Evolutionary conservation across 139 green algal species (phyloP), one percentile per base, ranked within the genome.

Genomic region (Tetradesmus obliquus): DNA sequence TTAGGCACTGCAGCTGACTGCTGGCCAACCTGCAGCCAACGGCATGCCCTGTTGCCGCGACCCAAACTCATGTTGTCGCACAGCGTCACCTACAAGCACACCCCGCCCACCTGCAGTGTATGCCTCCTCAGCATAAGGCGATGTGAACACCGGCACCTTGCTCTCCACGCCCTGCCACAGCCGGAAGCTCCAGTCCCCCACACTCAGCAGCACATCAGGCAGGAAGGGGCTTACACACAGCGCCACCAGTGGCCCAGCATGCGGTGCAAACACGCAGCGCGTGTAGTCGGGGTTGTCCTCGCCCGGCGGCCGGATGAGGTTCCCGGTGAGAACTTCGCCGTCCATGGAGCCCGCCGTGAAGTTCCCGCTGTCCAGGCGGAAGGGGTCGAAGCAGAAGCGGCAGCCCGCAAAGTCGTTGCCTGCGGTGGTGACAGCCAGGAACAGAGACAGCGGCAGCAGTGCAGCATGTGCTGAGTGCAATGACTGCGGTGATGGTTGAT

Each of bases 211-310:
- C n/a, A 98, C 86, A 86, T 98, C 96, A 0, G 93, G 87, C 88
- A 98, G 96, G 94, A 98, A 98, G 79, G 97, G 97, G 13, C 94
- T 97, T n/a, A 94, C 93, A 74, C 95, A 88, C 72, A 99, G 53
- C 22, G 86, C 20, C 1, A 90, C 86, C 20, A 90, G 51, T 2
- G 86, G 86, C 9, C 86, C 86, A 5, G 24, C 86, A 71, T 90
- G 86, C 13, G 86, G 86, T 10, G 71, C 71, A 24, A 90, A 90
- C 19, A 90, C 54, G 60, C 51, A 72, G 55, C 53, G 57, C 6
- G 71, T 84, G 54, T 90, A 83, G 76, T 86, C 74, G 8, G 95
- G 94, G 79, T 97, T 94, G 72, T 98, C 95, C 53, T 95, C 95
- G 0, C 92, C 94, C 24, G 95, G 94, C 5, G 95, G 91, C 82